Percentiles rank a stretch among this genome's conserved stretches.
Evolutionary conservation across 1,284 basidiomycete genomes (phyloP).

Genomic region (Puccinia sorghi): DNA sequence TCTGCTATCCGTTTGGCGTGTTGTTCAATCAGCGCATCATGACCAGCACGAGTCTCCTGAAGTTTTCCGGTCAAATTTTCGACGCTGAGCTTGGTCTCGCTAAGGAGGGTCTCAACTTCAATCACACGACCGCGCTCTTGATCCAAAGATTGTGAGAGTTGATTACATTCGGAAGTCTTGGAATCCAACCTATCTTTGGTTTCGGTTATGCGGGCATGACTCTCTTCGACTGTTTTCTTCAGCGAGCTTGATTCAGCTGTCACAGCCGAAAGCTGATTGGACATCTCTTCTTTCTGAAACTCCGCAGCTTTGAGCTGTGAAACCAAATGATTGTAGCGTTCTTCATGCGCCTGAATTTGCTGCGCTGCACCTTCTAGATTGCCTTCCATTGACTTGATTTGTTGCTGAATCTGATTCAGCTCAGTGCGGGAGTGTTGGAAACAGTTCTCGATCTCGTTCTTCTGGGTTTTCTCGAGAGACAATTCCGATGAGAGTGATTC

Average conservation of each 20-base stretch:
- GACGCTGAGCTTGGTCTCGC: conserved; percentile 6
- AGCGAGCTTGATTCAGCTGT: conserved; percentile 11
- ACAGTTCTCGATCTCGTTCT: neutral
- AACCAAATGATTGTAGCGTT: neutral
- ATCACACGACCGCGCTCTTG: neutral
- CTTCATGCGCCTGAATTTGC: conserved; percentile 17
- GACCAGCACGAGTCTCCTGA: neutral
- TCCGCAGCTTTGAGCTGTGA: conserved; percentile 26
- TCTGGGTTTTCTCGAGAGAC: conserved; percentile 20
- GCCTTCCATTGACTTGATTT: conserved; percentile 6
- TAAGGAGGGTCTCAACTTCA: conserved; percentile 10
- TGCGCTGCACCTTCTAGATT: conserved; percentile 1
- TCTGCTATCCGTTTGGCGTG: neutral
- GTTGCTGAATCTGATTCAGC: conserved; percentile 15
- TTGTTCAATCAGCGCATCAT: conserved; percentile 7
- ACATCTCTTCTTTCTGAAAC: neutral
- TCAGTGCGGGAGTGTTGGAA: neutral
- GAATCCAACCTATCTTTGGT: neutral
- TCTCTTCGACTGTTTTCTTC: conserved; percentile 7
- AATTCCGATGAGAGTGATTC: conserved; percentile 16
- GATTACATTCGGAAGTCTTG: conserved; percentile 24
- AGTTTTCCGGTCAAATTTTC: conserved; percentile 11
- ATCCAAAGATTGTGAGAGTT: conserved; percentile 24
- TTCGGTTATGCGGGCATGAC: conserved; percentile 18
- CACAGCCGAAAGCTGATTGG: conserved; percentile 1